Evolutionary conservation across 257 asterid species (phyloP).

Genomic region (Fraxinus quadrangulata): DNA sequence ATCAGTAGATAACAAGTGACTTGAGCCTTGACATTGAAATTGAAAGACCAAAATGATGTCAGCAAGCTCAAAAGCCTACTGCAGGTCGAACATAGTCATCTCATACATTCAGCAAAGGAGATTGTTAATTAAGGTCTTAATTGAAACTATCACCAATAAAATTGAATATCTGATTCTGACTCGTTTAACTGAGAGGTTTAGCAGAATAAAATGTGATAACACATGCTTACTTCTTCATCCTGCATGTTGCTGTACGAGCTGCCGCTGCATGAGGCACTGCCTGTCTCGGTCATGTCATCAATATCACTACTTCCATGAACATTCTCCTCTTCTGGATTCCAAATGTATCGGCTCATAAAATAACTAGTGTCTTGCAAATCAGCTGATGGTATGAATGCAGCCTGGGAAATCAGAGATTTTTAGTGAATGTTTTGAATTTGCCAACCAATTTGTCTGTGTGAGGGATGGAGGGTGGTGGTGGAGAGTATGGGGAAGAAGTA

Average conservation of each 20-base stretch:
- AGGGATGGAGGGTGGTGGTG: conserved; percentile 8
- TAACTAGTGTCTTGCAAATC: conserved; percentile 92
- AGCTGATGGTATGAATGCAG: conserved; percentile 82
- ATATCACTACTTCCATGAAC: conserved; percentile 72
- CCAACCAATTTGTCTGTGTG: neutral
- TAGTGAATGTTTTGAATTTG: conserved; percentile 20
- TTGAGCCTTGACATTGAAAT: conserved; percentile 16
- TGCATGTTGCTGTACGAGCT: conserved; percentile 65
- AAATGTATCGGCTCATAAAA: conserved; percentile 94
- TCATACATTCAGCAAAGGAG: neutral
- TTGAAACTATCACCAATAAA: neutral
- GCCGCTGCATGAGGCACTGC: conserved; percentile 77
- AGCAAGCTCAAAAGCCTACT: conserved; percentile 13
- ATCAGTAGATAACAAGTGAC: conserved; percentile 4
- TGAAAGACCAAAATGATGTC: conserved; percentile 17
- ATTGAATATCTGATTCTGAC: neutral
- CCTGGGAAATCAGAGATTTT: conserved; percentile 50
- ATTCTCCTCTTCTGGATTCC: conserved; percentile 88
- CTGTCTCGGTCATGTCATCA: conserved; percentile 72
- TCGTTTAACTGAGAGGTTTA: conserved; percentile 10
- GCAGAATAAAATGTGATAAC: conserved; percentile 9
- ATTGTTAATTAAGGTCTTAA: conserved; percentile 11
- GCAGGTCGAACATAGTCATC: neutral
- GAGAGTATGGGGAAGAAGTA: conserved; percentile 8
- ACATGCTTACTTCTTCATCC: conserved; percentile 76